Conservation (phyloP, 2,329 filamentous ascomycete genomes). For the Botrytis byssoidea region DNA sequence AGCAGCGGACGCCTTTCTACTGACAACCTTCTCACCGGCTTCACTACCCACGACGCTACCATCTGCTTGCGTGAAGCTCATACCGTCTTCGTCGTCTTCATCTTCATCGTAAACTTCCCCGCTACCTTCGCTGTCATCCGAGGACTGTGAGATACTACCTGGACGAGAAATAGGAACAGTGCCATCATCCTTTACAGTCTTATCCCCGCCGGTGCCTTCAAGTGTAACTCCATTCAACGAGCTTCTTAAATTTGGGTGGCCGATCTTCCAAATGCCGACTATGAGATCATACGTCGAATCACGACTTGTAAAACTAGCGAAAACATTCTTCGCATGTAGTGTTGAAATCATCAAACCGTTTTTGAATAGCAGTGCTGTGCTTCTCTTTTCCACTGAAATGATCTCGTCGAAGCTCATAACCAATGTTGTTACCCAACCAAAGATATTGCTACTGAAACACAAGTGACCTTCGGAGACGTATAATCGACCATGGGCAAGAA, state of each 20-base stretch:
- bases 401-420: conserved; percentile 99
- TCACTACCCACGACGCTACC: conserved; percentile 47
- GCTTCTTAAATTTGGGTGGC: conserved; percentile 86
- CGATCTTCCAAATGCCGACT: conserved; percentile 97
- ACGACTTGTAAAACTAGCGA: conserved; percentile 90
- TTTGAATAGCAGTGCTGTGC: conserved; percentile 90
- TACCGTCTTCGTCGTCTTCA: conserved; percentile 68
- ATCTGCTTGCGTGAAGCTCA: conserved; percentile 52
- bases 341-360: conserved; percentile 98
- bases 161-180: conserved; percentile 40
- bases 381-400: conserved; percentile 94
- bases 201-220: conserved; percentile 80
- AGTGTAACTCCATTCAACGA: conserved; percentile 85
- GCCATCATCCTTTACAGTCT: conserved; percentile 73
- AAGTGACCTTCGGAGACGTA: conserved; percentile 97
- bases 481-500: conserved; percentile 86
- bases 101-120: conserved; percentile 78
- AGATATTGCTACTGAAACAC: conserved; percentile 98
- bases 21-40: conserved; percentile 60
- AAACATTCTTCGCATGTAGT: conserved; percentile 89
- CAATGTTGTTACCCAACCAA: conserved; percentile 95
- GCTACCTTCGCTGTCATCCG: conserved; percentile 57
- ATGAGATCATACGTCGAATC: conserved; percentile 97
- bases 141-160: conserved; percentile 55
- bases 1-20: conserved; percentile 70